Percentiles rank a stretch among this genome's conserved stretches.
These are phyloP conservation scores for Perkinsus chesapeaki DNA, from an alignment of 169 alveolate species.

Conservation along the genomic window DNA sequence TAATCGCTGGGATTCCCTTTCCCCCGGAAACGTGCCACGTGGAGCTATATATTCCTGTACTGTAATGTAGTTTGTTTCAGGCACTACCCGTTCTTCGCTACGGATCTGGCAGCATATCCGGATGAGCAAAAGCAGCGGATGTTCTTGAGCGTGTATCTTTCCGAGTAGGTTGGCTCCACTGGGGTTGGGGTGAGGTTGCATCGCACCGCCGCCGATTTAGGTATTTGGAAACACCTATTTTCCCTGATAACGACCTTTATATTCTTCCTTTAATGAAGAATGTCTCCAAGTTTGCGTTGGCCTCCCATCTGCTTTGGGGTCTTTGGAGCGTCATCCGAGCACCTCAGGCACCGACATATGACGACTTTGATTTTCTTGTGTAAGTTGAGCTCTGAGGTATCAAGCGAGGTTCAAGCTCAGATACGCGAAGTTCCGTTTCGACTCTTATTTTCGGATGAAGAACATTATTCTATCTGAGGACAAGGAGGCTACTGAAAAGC, in stretches of 20 bases:
- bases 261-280: conserved; percentile 11
- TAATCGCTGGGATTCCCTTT: too few relatives aligned
- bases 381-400: not conserved
- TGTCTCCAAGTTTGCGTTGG: conserved; percentile 14
- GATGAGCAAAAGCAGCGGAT: conserved; percentile 18
- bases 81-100: conserved; percentile 20
- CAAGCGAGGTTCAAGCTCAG: not conserved
- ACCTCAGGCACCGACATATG: conserved; percentile 32
- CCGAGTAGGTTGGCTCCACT: conserved; percentile 3
- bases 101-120: conserved; percentile 20
- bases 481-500: not conserved
- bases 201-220: too few relatives aligned
- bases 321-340: conserved; percentile 39
- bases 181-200: not conserved
- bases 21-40: too few relatives aligned
- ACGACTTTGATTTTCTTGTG: conserved; percentile 30
- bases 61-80: too few relatives aligned
- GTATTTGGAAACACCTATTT: conserved; percentile 17
- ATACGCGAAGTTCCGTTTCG: conserved; percentile 14
- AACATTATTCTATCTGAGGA: not conserved
- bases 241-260: conserved; percentile 15
- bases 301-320: conserved; percentile 42
- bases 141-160: conserved; percentile 29
- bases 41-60: too few relatives aligned
- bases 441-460: not conserved